Base-by-base conservation (phyloP, 2,329 filamentous ascomycete genomes). In the Geosmithia putterillii region DNA sequence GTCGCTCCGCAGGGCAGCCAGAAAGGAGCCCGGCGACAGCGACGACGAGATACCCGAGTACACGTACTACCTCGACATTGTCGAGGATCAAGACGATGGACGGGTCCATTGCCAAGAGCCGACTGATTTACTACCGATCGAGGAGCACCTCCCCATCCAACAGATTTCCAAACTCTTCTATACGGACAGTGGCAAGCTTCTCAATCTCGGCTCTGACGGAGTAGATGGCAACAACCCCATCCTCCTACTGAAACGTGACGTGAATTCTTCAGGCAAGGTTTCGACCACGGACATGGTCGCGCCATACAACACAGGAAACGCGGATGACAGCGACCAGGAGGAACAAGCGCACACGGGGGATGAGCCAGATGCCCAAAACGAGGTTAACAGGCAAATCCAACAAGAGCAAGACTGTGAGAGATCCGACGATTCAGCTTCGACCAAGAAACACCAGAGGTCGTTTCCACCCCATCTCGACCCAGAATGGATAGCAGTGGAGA, bases 401-500 rank as follows among this genome's bases (percentile, higher is more conserved):
- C 38, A 41, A 9, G 43, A 44, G n/a, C n/a, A 37, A 44, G 10
- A n/a, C 12, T 23, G n/a, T 17, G 28, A 23, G 28, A 32, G 28
- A 32, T 12, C 10, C 10, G 15, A 14, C n/a, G 18, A 34, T 6
- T 28, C 22, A 2, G 19, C 14, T 20, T 17, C 15, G 2, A 7
- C n/a, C 28, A 17, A 35, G 15, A 36, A 32, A 5, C 44, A 20
- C 38, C 41, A n/a, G n/a, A 48, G 43, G 10, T 53, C 50, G 40
- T 52, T 94, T 3, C 86, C 87, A 1, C 69, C 71, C 1, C 83
- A 88, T 46, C 67, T 95, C 0, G 89, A 95, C 51, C 79, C 83
- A 0, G 89, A 94, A 60, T 95, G 89, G 89, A 76, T 95, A 50
- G 89, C 89, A 0, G 77, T 95, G 15, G 87, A 95, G 57, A 85